A percentile compares a stretch with the other conserved stretches of the same genome.
Conservation (phyloP, 805 yeast genomes). For the Saccharomycopsis sp. region DNA sequence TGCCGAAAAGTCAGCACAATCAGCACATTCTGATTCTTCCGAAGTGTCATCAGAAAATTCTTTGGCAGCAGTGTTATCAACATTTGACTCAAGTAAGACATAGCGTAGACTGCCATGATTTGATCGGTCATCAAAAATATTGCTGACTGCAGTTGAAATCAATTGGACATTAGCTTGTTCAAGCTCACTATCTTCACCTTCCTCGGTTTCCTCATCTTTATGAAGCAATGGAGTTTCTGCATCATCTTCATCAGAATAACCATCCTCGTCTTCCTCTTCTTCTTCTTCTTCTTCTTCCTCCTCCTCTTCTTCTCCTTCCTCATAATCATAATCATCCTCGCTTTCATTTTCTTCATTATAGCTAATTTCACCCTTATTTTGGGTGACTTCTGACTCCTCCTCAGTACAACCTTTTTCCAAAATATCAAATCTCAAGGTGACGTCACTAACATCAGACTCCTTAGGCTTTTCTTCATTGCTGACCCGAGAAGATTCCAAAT, state of each 20-base stretch:
- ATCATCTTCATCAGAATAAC: slow-evolving; percentile 7
- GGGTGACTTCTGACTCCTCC: background rate
- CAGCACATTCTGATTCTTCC: background rate
- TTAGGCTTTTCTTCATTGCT: background rate
- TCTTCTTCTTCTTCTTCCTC: slow-evolving; percentile 18
- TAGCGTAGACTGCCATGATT: too few species aligned
- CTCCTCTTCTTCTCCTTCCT: slow-evolving; percentile 21
- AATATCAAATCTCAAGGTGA: background rate
- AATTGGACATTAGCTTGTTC: too few species aligned
- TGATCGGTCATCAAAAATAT: too few species aligned
- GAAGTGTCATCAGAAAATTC: background rate
- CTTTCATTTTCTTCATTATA: slow-evolving; percentile 8
- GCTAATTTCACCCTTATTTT: slow-evolving; percentile 6
- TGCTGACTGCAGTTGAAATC: too few species aligned
- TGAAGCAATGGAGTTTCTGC: too few species aligned
- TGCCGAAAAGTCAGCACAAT: too few species aligned
- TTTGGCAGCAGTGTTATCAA: too few species aligned
- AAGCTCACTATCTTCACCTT: background rate
- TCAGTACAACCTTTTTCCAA: background rate
- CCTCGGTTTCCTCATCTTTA: slow-evolving; percentile 10
- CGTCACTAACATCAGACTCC: background rate
- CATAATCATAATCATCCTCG: slow-evolving; percentile 22
- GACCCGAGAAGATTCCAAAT: too few species aligned
- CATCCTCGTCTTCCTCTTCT: slow-evolving; percentile 23
- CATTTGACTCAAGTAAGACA: too few species aligned